A percentile compares a stretch with the other conserved stretches of the same genome.
Evolutionary conservation across 257 asterid genomes (phyloP).

Genomic region (Verbascum thapsus): DNA sequence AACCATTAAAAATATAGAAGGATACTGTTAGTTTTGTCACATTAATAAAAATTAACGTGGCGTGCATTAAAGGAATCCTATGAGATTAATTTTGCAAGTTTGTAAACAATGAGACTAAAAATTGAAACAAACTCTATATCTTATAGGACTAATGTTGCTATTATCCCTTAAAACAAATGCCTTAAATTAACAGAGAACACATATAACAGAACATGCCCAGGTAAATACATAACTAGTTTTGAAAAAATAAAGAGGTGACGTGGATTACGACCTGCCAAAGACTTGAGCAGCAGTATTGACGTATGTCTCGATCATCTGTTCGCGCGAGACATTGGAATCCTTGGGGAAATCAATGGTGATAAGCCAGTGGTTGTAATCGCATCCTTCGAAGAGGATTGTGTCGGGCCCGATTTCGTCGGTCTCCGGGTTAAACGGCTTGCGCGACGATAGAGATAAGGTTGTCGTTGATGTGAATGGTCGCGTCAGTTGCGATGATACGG

Average conservation of each 20-base stretch:
- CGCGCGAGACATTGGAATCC: conserved; percentile 49
- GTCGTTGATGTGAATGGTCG: conserved; percentile 51
- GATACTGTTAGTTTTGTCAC: no score
- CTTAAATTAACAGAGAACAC: no score
- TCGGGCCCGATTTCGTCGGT: conserved; percentile 69
- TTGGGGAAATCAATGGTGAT: conserved; percentile 79
- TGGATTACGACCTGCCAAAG: conserved; percentile 69
- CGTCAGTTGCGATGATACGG: conserved; percentile 30
- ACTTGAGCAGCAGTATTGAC: conserved; percentile 77
- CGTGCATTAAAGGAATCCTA: no score
- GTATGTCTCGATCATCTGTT: conserved; percentile 73
- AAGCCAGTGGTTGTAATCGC: conserved; percentile 96
- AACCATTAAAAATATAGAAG: no score
- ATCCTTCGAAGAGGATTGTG: conserved; percentile 92
- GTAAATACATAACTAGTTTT: background rate
- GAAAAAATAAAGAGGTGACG: background rate
- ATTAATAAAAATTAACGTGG: no score
- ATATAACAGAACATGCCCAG: no score
- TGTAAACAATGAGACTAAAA: no score
- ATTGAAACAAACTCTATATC: no score
- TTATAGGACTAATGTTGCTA: no score
- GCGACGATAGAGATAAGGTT: conserved; percentile 31
- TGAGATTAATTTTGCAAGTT: no score
- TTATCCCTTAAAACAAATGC: no score
- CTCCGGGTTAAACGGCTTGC: conserved; percentile 48